Conservation (phyloP, 2,329 filamentous ascomycete genomes). For the Grosmannia serpens region DNA sequence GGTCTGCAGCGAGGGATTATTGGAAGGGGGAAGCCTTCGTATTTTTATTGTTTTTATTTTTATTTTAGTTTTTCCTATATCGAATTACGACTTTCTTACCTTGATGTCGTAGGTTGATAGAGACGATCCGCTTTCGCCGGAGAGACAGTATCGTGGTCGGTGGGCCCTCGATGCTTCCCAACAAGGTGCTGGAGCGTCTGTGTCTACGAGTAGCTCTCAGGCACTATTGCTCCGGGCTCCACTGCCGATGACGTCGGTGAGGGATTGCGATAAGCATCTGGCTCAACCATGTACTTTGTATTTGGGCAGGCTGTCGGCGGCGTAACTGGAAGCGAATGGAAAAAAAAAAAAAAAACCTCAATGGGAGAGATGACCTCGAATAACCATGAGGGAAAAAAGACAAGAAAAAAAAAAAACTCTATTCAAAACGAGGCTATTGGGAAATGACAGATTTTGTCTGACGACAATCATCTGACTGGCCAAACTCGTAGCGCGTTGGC, state of each 20-base stretch:
- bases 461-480: background rate
- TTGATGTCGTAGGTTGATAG: no score
- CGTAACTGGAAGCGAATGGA: background rate
- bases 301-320: background rate
- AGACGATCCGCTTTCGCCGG: no score
- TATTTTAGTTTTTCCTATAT: background rate
- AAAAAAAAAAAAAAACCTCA: background rate
- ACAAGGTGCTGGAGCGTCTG: background rate
- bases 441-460: background rate
- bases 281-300: background rate
- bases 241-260: background rate
- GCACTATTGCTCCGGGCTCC: background rate
- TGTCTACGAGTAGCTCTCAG: background rate
- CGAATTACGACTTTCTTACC: background rate
- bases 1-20: background rate
- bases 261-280: background rate
- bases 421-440: background rate
- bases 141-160: background rate
- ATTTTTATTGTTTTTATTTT: background rate
- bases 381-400: background rate
- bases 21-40: background rate
- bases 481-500: background rate
- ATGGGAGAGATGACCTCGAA: background rate
- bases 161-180: no score
- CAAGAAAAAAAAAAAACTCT: background rate